Conservation (phyloP, 371 early-diverging fungal genomes). For the Encephalitozoon hellem region DNA sequence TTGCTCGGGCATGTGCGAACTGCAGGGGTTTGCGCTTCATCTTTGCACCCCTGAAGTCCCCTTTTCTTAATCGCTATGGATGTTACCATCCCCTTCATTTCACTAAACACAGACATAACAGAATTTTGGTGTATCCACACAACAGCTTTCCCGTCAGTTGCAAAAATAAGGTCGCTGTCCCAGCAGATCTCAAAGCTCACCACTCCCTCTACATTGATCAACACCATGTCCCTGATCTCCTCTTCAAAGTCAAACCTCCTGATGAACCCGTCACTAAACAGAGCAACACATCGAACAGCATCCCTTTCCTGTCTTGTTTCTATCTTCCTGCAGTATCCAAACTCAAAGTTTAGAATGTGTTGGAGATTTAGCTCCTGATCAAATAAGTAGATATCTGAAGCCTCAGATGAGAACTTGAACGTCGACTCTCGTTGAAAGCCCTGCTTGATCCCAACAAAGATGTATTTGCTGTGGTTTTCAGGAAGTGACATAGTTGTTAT, state of each 20-base stretch:
- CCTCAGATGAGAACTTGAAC: neutral
- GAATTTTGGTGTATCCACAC: neutral
- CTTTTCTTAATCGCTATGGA: neutral
- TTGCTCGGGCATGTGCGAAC: neutral
- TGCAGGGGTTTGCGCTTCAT: neutral
- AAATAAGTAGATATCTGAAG: neutral
- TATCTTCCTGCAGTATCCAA: neutral
- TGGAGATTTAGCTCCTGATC: neutral
- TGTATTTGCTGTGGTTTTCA: neutral
- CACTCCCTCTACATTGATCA: neutral
- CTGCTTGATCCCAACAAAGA: neutral
- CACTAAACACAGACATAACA: neutral
- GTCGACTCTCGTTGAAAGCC: neutral
- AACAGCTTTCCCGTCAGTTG: neutral
- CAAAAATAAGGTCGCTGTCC: neutral
- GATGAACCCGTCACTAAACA: neutral
- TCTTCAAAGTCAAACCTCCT: neutral
- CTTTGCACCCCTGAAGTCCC: neutral
- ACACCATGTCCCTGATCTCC: neutral
- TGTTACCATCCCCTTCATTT: neutral
- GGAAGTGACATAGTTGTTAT: constrained; percentile 2
- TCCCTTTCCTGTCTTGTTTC: neutral
- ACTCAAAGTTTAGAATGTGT: neutral
- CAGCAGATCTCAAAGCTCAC: neutral
- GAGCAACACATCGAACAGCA: neutral